Conservation (phyloP, 2,329 filamentous ascomycete genomes). For the Pestalotiopsis sp. region DNA sequence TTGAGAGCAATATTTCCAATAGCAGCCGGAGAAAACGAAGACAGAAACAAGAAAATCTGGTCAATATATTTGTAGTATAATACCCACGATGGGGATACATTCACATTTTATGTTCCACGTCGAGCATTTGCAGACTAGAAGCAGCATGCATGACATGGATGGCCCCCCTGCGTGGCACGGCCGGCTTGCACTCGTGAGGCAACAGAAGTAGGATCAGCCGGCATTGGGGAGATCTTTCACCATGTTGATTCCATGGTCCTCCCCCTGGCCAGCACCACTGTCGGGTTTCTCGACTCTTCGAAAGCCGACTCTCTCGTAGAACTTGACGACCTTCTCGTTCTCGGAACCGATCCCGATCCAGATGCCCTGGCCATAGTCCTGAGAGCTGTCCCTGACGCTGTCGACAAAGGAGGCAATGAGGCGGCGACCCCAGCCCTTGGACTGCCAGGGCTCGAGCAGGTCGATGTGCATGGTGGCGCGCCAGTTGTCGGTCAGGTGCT, state of each 20-base stretch:
- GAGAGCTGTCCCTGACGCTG: slow-evolving; percentile 30
- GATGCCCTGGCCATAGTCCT: slow-evolving; percentile 38
- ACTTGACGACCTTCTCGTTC: slow-evolving; percentile 49
- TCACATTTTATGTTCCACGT: not conserved
- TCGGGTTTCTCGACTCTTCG: slow-evolving; percentile 33
- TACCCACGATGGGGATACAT: not conserved
- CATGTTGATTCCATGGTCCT: slow-evolving; percentile 42
- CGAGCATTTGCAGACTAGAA: too few relatives aligned
- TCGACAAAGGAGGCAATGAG: slow-evolving; percentile 44
- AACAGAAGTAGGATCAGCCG: not conserved
- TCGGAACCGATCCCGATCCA: slow-evolving; percentile 48
- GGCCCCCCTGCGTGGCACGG: too few relatives aligned
- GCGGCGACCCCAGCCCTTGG: slow-evolving; percentile 45
- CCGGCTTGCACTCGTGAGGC: too few relatives aligned
- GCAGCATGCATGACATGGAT: too few relatives aligned
- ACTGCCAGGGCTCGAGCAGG: slow-evolving; percentile 43
- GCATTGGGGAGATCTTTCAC: slow-evolving; percentile 35
- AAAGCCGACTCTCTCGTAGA: slow-evolving; percentile 52
- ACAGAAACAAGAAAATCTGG: not conserved
- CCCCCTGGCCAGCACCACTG: slow-evolving; percentile 21
- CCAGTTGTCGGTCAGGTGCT: slow-evolving; percentile 35
- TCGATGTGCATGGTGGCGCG: slow-evolving; percentile 54
- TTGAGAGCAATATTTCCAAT: not conserved
- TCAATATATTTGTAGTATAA: not conserved
- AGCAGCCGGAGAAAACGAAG: not conserved